These are phyloP conservation scores for Eimeria maxima DNA, from an alignment of 169 alveolate species.

Conservation along the genomic window DNA sequence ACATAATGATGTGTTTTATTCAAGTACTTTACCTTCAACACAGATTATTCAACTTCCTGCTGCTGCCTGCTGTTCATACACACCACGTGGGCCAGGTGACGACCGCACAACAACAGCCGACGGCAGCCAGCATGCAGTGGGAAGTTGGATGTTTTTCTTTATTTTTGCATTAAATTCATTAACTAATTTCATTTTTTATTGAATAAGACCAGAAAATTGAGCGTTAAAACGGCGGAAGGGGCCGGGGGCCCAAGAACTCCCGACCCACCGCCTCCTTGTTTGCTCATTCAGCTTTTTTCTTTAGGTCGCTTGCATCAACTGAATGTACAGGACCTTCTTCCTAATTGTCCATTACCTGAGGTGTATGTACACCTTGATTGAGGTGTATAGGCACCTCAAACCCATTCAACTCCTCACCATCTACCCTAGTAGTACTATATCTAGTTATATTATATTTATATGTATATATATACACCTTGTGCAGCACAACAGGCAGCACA, in stretches of 20 bases:
- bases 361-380: slow-evolving; percentile 2
- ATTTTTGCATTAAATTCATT: background rate
- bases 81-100: slow-evolving; percentile 27
- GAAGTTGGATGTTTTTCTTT: background rate
- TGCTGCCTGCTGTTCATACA: background rate
- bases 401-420: background rate
- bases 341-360: background rate
- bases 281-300: background rate
- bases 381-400: slow-evolving; percentile 6
- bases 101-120: background rate
- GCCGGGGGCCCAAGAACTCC: slow-evolving; percentile 12
- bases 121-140: slow-evolving; percentile 9
- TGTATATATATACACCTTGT: background rate
- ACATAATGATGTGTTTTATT: background rate
- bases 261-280: background rate
- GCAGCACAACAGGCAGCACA: background rate
- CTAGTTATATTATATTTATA: background rate
- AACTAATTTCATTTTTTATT: background rate
- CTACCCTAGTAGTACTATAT: background rate
- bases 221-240: background rate
- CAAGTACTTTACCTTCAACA: background rate
- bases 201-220: background rate
- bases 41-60: background rate
- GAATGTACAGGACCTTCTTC: background rate
- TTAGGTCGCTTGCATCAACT: background rate